phyloP scores from a whole-genome alignment of 805 yeast genomes.

The Candida krabiensis region DNA sequence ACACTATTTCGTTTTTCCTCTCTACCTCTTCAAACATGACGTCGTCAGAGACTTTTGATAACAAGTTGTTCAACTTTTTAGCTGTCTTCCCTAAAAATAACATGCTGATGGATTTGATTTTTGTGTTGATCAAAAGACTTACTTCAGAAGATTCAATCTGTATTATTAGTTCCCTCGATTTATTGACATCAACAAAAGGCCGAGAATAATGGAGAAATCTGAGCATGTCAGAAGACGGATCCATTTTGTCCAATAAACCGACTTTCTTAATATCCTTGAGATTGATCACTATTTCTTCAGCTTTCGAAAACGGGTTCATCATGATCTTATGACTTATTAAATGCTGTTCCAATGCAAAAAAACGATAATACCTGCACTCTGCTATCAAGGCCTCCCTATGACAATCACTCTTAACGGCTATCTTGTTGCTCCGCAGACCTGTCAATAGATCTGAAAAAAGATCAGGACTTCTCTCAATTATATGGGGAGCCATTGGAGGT shows the following conservation, averaged over 20 bases:
- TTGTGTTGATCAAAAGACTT: constrained; percentile 32
- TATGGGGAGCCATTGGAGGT: constrained; percentile 67
- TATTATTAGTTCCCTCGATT: constrained; percentile 38
- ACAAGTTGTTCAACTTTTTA: constrained; percentile 18
- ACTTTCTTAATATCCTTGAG: constrained; percentile 44
- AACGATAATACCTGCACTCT: constrained; percentile 79
- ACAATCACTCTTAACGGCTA: constrained; percentile 47
- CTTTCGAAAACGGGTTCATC: constrained; percentile 49
- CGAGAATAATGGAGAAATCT: constrained; percentile 39
- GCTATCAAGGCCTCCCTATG: constrained; percentile 58
- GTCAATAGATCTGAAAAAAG: constrained; percentile 57
- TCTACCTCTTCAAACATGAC: constrained; percentile 24
- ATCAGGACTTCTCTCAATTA: constrained; percentile 49
- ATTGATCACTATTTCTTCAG: constrained; percentile 58
- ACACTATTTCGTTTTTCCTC: constrained; percentile 5
- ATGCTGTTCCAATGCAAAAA: constrained; percentile 71
- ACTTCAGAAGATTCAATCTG: constrained; percentile 39
- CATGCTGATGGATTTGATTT: constrained; percentile 29
- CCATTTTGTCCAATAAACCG: constrained; percentile 30
- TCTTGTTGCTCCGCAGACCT: constrained; percentile 53
- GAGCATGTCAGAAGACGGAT: constrained; percentile 11
- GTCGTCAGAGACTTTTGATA: constrained; percentile 25
- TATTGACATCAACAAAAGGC: constrained; percentile 42
- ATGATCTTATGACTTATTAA: constrained; percentile 52
- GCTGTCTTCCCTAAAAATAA: constrained; percentile 27